Conservation (phyloP, 257 asterid genomes). For the Echium plantagineum region DNA sequence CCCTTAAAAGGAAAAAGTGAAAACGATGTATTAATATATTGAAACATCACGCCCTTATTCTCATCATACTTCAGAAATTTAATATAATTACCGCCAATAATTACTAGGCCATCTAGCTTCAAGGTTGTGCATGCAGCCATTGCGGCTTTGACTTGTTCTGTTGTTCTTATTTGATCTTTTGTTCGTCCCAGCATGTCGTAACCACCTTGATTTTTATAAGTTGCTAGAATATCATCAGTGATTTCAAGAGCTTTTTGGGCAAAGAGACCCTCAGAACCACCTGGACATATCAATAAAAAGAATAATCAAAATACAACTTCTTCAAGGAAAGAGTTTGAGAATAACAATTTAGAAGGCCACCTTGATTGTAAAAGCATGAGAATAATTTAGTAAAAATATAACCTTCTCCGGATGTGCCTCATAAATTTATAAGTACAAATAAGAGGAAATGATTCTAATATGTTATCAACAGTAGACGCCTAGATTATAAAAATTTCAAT, state of each 20-base stretch:
- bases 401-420: too few relatives aligned
- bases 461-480: neutral
- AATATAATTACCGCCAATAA: constrained; percentile 50
- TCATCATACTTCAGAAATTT: constrained; percentile 12
- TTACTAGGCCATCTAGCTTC: constrained; percentile 69
- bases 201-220: constrained; percentile 88
- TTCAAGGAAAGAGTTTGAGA: neutral
- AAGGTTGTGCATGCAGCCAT: constrained; percentile 54
- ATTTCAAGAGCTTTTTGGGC: constrained; percentile 70
- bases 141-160: constrained; percentile 74
- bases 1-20: constrained; percentile 45
- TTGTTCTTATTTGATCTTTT: constrained; percentile 75
- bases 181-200: constrained; percentile 82
- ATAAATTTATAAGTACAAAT: too few relatives aligned
- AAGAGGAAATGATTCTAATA: neutral
- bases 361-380: neutral
- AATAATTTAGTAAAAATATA: too few relatives aligned
- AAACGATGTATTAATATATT: constrained; percentile 20
- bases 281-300: constrained; percentile 14
- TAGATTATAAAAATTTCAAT: too few relatives aligned
- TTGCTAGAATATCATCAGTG: constrained; percentile 56
- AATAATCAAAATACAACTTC: neutral
- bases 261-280: constrained; percentile 86
- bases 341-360: constrained; percentile 1
- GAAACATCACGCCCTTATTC: constrained; percentile 2